Conservation (phyloP, 2,329 filamentous ascomycete species). For the Colletotrichum scovillei region DNA sequence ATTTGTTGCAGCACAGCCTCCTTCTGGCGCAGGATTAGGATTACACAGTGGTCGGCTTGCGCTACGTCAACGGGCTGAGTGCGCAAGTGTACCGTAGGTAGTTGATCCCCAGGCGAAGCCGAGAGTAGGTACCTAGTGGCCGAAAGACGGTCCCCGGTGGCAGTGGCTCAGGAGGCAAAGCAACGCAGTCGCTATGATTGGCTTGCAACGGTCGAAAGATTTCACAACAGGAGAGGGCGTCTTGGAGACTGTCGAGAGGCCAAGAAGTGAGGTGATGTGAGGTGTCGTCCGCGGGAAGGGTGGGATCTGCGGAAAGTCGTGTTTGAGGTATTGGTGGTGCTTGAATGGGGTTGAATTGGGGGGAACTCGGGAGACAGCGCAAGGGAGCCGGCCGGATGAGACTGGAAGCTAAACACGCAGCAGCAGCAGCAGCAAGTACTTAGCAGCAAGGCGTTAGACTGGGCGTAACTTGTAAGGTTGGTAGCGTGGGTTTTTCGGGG, state of each 20-base stretch:
- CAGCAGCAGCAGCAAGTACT: not conserved
- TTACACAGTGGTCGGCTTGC: constrained; percentile 31
- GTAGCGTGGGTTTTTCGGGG: not conserved
- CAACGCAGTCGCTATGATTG: constrained; percentile 35
- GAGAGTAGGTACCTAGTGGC: not conserved
- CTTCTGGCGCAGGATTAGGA: constrained; percentile 40
- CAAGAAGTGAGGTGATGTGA: constrained; percentile 26
- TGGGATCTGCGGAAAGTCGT: constrained; percentile 36
- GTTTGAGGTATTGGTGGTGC: constrained; percentile 34
- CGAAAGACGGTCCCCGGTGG: not conserved
- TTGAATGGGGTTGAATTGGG: constrained; percentile 19
- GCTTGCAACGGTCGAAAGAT: constrained; percentile 21
- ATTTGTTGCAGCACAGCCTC: constrained; percentile 43
- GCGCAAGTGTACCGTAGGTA: not conserved
- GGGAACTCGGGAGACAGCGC: not conserved
- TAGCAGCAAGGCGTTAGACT: not conserved
- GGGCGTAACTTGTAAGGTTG: not conserved
- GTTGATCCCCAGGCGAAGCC: not conserved
- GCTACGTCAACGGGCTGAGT: constrained; percentile 34
- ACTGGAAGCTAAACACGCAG: constrained; percentile 1
- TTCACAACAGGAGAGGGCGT: not conserved
- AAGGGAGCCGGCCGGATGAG: constrained; percentile 20
- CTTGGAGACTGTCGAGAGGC: constrained; percentile 14
- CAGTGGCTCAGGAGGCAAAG: constrained; percentile 15
- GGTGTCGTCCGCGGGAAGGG: constrained; percentile 23